Percentiles rank a stretch among this genome's conserved stretches.
Evolutionary conservation across 257 asterid species (phyloP).

Genomic region (Coffea canephora): DNA sequence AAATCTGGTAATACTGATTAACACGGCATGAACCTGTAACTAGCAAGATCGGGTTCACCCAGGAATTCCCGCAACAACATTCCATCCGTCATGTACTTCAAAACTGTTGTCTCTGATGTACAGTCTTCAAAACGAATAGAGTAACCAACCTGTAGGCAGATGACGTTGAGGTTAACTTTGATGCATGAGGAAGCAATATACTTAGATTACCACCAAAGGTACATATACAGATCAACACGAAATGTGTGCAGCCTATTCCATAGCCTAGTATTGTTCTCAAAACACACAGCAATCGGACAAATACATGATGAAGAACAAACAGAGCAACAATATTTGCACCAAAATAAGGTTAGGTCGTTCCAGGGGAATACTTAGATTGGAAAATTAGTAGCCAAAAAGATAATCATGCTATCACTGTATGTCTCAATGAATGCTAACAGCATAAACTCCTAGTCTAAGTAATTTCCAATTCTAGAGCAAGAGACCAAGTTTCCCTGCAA

Average conservation of each 20-base stretch:
- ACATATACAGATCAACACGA: too few relatives aligned
- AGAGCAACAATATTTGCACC: background rate
- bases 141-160: constrained; percentile 57
- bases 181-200: background rate
- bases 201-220: background rate
- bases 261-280: background rate
- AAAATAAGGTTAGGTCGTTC: background rate
- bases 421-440: background rate
- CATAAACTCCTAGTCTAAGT: background rate
- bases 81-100: constrained; percentile 94
- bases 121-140: constrained; percentile 96
- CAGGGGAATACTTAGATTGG: background rate
- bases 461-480: background rate
- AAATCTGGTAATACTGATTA: background rate
- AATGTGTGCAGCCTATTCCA: background rate
- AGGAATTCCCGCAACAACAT: constrained; percentile 88
- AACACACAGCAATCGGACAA: background rate
- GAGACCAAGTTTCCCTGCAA: background rate
- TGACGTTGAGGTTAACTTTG: background rate
- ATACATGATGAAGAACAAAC: background rate
- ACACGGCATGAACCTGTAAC: constrained; percentile 27
- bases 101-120: constrained; percentile 75
- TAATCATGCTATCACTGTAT: background rate
- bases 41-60: constrained; percentile 88
- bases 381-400: background rate